Evolutionary conservation across 345 rosid genomes (phyloP), one percentile per base, ranked within the genome.

Genomic region (Boechera stricta): DNA sequence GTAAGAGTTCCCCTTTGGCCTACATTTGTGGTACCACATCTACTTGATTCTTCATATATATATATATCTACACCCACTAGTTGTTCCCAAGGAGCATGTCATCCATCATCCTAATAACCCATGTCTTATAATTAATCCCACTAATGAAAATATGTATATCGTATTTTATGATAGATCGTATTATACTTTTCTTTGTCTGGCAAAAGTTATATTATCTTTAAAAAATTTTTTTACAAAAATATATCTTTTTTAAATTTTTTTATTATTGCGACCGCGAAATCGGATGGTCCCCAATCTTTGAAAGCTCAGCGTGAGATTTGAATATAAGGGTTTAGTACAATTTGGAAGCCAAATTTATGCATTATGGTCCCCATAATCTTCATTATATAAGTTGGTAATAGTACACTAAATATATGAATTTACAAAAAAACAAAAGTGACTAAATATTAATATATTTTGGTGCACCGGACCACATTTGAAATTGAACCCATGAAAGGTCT

Each of bases 1-100:
- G 81, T 72, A 72, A 66, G 81, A 78, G 77, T 78, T 78, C 81
- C 81, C 72, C 68, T 72, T 72, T 72, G 73, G 81, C 81, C 77
- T 72, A 78, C 81, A 78, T 65, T 62, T 72, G 81, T 78, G 81
- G 81, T 78, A 78, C 77, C 81, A 77, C 77, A 77, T 71, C 77
- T 77, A 65, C 73, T 58, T 78, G 63, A 65, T 64, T 66, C 63
- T 38, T 71, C 65, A 44, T 1, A 63, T 71, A 56, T 72, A 56
- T 72, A 53, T 36, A 60, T 48, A 18, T 51, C 45, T 33, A 53
- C 51, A 75, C 16, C 44, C 35, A 51, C 55, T 52, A 67, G 44
- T 61, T 60, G 65, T 64, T 70, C 49, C 75, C 66, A 70, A 64
- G 35, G 48, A 63, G 59, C 60, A 63, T 71, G 66, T 77, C 76